Base-by-base conservation (phyloP, 495 filamentous ascomycete genomes). In the Venustampulla echinocandica region DNA sequence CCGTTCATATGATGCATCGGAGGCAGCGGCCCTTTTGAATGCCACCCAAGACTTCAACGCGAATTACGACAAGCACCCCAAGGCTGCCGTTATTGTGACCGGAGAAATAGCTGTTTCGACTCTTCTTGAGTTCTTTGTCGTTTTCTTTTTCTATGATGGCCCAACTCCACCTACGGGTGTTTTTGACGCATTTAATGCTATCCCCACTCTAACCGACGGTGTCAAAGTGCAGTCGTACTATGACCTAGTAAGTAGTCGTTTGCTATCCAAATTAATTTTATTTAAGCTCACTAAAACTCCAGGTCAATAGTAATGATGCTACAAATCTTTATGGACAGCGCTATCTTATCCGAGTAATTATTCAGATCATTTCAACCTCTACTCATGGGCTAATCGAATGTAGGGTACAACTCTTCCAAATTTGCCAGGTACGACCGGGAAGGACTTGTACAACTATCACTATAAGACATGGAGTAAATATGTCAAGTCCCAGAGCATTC, bases 121-220 rank as follows among this genome's bases (percentile, higher is more conserved):
- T 38, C 18, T 53, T 14, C 3, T 32, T 1, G 30, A 51, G n/a
- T 14, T 40, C 20, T 52, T 42, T 21, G 15, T 53, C 25, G 34
- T 56, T 11, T 56, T 53, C 39, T 50, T 38, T 22, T 56, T 56
- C 30, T 56, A 56, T 24, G 51, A 53, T 25, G 53, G 44, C 6
- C 34, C 51, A 5, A 44, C 25, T 11, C 49, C 53, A 4, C 50
- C 53, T 13, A 28, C 36, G 10, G 49, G 49, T 17, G 28, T 43
- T 2, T 52, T 52, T 18, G 48, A 51, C 42, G 20, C 28, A 17
- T 51, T 51, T 22, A 45, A 45, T 39, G 33, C 34, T 32, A 45
- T 51, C 18, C 15, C 23, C 13, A n/a, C 14, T 10, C 10, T 40
- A 1, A 34, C 18, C 3, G 42, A 51, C 20, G 18, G 15, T 14